Base-by-base conservation (phyloP, 345 rosid species). In the Pseudoturritis turrita region DNA sequence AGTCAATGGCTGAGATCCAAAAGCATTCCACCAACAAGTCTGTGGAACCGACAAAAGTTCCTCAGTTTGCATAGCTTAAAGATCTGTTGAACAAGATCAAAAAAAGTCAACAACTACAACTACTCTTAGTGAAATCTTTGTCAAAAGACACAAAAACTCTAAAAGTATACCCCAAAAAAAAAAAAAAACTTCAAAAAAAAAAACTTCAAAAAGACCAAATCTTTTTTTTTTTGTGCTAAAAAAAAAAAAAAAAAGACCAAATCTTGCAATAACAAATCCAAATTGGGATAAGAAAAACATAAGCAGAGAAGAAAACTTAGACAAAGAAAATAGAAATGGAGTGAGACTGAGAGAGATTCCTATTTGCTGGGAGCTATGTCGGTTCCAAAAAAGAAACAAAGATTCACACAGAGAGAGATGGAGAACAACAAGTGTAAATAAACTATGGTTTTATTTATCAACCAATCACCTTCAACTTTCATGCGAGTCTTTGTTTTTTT, bases 41-140 rank as follows among this genome's bases (percentile, higher is more conserved):
- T 85, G 71, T 50, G 83, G 79, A 54, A 79, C 76, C 3, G 86
- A 81, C 19, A 86, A 81, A 54, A 84, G 56, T 54, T 86, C 96
- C 71, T 83, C 72, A 77, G 88, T 82, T 81, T 87, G 90, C 97
- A 84, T 85, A 78, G 89, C 85, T 89, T 84, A 74, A 70, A 55
- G 77, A 66, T 65, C 53, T 79, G 56, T 50, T 61, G 29, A 63
- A 56, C 67, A 76, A 70, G 39, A 44, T 22, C 3, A 28, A 35
- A 22, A n/a, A 15, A 22, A 15, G 73, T 68, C 65, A 73, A 72
- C 39, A 44, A 9, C 36, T 44, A 13, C 62, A 2, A 4, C 13
- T 49, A 60, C 10, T 71, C 25, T 26, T 17, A 71, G 18, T 60
- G 10, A 39, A 23, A 39, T 40, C 29, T 79, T 60, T 40, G 37